phyloP scores from a whole-genome alignment of 768 basidiomycete species.

The Mycena metata region DNA sequence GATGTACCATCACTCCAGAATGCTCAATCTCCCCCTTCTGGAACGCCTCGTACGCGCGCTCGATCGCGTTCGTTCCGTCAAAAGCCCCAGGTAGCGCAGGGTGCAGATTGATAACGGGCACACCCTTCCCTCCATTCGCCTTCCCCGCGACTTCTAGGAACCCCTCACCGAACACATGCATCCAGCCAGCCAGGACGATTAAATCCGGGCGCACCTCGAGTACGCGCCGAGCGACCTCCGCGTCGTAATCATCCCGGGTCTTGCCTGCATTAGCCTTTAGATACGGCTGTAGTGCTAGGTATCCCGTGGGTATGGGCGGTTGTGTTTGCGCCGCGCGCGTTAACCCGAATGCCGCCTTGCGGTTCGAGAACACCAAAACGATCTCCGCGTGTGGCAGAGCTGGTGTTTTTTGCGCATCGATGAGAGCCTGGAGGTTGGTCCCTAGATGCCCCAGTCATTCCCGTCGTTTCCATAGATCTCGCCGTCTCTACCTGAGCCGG shows the following conservation, averaged over 20 bases:
- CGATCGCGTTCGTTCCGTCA: constrained; percentile 93
- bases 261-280: constrained; percentile 78
- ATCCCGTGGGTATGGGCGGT: constrained; percentile 87
- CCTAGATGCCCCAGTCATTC: constrained; percentile 61
- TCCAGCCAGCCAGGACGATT: constrained; percentile 97
- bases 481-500: constrained; percentile 62
- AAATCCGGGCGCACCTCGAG: constrained; percentile 79
- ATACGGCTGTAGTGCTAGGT: constrained; percentile 89
- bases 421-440: constrained; percentile 95
- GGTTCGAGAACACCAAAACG: constrained; percentile 89
- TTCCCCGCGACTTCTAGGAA: constrained; percentile 81
- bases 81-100: constrained; percentile 97
- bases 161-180: constrained; percentile 91
- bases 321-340: constrained; percentile 76
- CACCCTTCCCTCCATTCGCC: constrained; percentile 49
- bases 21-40: constrained; percentile 81
- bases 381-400: constrained; percentile 80
- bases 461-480: constrained; percentile 31
- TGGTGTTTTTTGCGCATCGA: constrained; percentile 87
- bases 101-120: constrained; percentile 96
- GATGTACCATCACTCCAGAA: constrained; percentile 94
- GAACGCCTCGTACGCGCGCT: constrained; percentile 91
- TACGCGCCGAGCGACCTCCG: constrained; percentile 80
- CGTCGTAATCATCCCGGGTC: constrained; percentile 88
- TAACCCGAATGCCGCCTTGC: constrained; percentile 92